phyloP scores from a whole-genome alignment of 2,329 filamentous ascomycete genomes.

The Mollisiaceae sp. region DNA sequence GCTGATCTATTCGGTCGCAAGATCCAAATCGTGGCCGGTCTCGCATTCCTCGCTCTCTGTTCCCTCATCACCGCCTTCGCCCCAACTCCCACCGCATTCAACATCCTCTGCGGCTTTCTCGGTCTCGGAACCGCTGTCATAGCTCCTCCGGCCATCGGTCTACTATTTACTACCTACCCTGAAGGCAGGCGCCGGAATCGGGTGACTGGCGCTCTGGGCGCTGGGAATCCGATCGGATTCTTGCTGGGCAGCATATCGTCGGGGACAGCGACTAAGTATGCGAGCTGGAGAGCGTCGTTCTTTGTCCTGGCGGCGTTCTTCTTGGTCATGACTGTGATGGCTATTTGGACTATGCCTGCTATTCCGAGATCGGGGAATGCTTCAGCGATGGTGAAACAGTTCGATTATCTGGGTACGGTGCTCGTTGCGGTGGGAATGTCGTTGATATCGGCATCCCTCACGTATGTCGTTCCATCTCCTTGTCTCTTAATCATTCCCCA shows the following conservation, averaged over 20 bases:
- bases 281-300: constrained; percentile 68
- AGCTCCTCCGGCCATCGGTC: constrained; percentile 67
- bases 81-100: constrained; percentile 60
- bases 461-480: constrained; percentile 28
- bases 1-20: constrained; percentile 71
- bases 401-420: constrained; percentile 37
- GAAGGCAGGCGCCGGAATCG: constrained; percentile 63
- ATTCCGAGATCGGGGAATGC: constrained; percentile 48
- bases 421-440: constrained; percentile 34
- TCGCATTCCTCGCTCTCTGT: constrained; percentile 63
- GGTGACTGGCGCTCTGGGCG: constrained; percentile 65
- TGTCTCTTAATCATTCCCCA: not conserved
- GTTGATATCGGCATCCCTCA: constrained; percentile 34
- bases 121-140: constrained; percentile 69
- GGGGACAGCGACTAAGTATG: constrained; percentile 64
- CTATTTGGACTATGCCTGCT: constrained; percentile 66
- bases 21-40: constrained; percentile 61
- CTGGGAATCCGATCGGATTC: constrained; percentile 49
- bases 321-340: constrained; percentile 60
- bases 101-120: constrained; percentile 66
- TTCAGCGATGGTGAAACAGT: constrained; percentile 20
- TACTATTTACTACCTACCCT: constrained; percentile 67
- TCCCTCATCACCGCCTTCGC: constrained; percentile 64
- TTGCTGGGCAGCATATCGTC: constrained; percentile 59
- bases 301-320: constrained; percentile 68